Evolutionary conservation across 768 basidiomycete species (phyloP), one percentile per base, ranked within the genome.

Genomic region (Lactarius sp.): DNA sequence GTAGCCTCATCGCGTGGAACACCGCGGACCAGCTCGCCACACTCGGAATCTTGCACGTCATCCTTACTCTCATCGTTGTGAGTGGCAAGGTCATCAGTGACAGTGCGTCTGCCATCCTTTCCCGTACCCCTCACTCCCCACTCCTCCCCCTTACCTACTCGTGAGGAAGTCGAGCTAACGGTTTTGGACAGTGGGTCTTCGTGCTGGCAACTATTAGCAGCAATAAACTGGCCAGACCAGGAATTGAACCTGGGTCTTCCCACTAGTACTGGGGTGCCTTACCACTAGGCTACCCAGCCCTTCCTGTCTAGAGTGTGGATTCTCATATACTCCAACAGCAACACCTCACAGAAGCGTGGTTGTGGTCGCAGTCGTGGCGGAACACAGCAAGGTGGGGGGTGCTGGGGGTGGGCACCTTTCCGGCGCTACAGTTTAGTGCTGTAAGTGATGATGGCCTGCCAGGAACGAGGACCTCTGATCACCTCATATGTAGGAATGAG

Each of bases 41-140:
- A 2, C 71, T 89, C 27, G 95, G 94, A 8, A 74, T 97, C 5
- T 78, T 94, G 14, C 88, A 92, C 60, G 83, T 92, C 16, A 80
- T 98, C 42, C 82, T 98, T 10, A 85, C 88, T 0, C 77, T 97
- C 27, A 85, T 98, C 52, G 79, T 98, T n/a, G 88, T 88, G 50
- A 86, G 83, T 66, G 92, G 92, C 51, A 77, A 88, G 10, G 80
- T 83, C 14, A 78, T 97, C 18, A 77, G 79, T 33, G 94, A 97
- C 69, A 74, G 94, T 94, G 69, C 69, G 87, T 77, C 3, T 55
- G 9, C 58, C 20, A 16, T 5, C n/a, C 33, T 9, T 18, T 22
- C 14, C 14, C 27, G 14, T 4, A 3, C 10, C 16, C 8, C 13
- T 6, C 8, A 51, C 20, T 10, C 3, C n/a, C 59, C 13, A 37